Evolutionary conservation across 345 rosid genomes (phyloP).

Genomic region (Salix caprea): DNA sequence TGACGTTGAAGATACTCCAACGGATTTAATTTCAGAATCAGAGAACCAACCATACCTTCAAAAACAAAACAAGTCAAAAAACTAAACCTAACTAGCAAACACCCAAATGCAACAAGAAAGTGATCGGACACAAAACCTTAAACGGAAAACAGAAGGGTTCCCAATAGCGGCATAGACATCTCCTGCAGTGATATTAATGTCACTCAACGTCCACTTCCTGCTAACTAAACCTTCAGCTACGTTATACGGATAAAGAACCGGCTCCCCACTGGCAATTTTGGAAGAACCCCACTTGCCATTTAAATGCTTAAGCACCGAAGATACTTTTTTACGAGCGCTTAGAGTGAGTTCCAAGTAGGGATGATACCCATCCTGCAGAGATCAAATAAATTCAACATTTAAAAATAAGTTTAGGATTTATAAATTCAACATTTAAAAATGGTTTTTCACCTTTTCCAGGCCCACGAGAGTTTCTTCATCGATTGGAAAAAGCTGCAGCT

Average conservation of each 20-base stretch:
- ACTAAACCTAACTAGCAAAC: background rate
- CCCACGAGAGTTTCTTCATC: constrained; percentile 59
- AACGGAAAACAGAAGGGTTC: constrained; percentile 65
- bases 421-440: too few species aligned
- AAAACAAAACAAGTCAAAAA: constrained; percentile 19
- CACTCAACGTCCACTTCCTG: constrained; percentile 50
- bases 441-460: constrained; percentile 60
- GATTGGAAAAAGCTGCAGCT: constrained; percentile 82
- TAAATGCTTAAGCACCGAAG: constrained; percentile 71
- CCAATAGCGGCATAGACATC: constrained; percentile 62
- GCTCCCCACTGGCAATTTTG: constrained; percentile 56
- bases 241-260: constrained; percentile 53
- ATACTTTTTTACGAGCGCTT: constrained; percentile 58
- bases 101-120: constrained; percentile 8
- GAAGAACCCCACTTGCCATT: constrained; percentile 68
- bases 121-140: constrained; percentile 46
- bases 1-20: constrained; percentile 26
- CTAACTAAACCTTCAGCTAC: constrained; percentile 22
- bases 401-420: too few species aligned
- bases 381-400: background rate
- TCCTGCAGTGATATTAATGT: constrained; percentile 38
- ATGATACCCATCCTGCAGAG: constrained; percentile 67
- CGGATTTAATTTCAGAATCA: constrained; percentile 22
- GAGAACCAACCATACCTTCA: constrained; percentile 83
- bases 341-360: constrained; percentile 89